Base-by-base conservation (phyloP, 1,284 basidiomycete genomes). In the Sporisorium iseilematis-ciliati region DNA sequence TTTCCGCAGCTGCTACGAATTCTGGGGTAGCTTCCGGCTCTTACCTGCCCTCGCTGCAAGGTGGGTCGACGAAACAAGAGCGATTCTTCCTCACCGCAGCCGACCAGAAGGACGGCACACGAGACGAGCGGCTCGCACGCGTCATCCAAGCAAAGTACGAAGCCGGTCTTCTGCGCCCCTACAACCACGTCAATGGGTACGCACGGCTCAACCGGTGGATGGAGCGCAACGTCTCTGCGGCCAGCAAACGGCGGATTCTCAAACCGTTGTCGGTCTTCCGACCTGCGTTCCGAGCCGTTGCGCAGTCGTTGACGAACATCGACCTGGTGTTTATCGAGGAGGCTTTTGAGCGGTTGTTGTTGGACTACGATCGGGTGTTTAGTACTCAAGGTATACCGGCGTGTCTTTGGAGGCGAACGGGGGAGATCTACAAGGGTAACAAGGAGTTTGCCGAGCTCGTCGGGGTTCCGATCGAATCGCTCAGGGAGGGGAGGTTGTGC, bases 401-500 rank as follows among this genome's bases (percentile, higher is more conserved):
- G 0, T 99, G 96, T 79, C 89, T 99, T 7, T 99, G 96, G 97
- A 89, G 95, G 31, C 88, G 96, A 51, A 98, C 96, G 1, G 97
- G 97, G 26, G 95, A 99, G 87, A 98, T 99, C 67, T 97, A 98
- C 60, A 88, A 98, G 95, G 87, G 96, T 91, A 99, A 99, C 84
- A 90, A 93, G 67, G 95, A 97, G 86, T 96, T 96, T 86, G 91
- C 93, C 4, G 92, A 94, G 79, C 87, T 96, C 2, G 91, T 95
- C 7, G 92, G 93, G 2, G 89, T 94, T 2, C 91, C 93, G 68
- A 92, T 92, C 31, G 90, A 90, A 72, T 90, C 91, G 89, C 89
- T 93, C 83, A 89, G 92, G 18, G 92, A 93, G 88, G 96, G 96
- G 1, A 91, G 93, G 54, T 86, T 97, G 49, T 97, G 95, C 80